These are phyloP conservation scores for Pyrrhoderma noxium DNA, from an alignment of 1,284 basidiomycete species.

Conservation along the genomic window DNA sequence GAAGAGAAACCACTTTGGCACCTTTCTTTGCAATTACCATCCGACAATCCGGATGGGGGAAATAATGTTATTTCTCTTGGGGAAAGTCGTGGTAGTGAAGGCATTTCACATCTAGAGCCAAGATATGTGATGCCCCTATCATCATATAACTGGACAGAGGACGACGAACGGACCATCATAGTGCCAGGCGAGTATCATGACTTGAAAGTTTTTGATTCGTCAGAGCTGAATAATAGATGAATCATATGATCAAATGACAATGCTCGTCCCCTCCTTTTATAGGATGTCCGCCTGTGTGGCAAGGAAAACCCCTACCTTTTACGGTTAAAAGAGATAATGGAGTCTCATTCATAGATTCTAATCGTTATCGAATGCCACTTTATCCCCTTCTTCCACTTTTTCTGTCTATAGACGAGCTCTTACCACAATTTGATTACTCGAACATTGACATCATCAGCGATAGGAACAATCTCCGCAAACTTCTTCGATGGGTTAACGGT, in stretches of 20 bases:
- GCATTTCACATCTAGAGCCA: constrained; percentile 23
- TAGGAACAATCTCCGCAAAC: constrained; percentile 31
- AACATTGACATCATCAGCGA: constrained; percentile 31
- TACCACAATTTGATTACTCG: constrained; percentile 25
- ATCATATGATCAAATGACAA: background rate
- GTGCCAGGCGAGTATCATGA: constrained; percentile 25
- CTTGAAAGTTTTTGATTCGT: no score
- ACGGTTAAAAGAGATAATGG: constrained; percentile 26
- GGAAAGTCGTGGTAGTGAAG: no score
- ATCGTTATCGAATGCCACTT: constrained; percentile 27
- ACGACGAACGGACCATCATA: constrained; percentile 25
- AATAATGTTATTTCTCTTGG: no score
- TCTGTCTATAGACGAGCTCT: constrained; percentile 29
- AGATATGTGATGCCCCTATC: constrained; percentile 24
- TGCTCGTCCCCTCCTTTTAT: background rate
- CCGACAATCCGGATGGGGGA: no score
- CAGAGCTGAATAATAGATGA: background rate
- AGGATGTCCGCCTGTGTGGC: constrained; percentile 27
- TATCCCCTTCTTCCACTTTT: constrained; percentile 30
- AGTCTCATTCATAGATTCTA: constrained; percentile 26
- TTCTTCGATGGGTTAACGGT: constrained; percentile 27
- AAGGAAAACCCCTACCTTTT: constrained; percentile 19
- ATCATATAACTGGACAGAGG: constrained; percentile 31
- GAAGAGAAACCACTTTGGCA: background rate
- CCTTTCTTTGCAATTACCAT: no score